Conservation (phyloP, 1,284 basidiomycete genomes). For the Apiotrichum sp. region DNA sequence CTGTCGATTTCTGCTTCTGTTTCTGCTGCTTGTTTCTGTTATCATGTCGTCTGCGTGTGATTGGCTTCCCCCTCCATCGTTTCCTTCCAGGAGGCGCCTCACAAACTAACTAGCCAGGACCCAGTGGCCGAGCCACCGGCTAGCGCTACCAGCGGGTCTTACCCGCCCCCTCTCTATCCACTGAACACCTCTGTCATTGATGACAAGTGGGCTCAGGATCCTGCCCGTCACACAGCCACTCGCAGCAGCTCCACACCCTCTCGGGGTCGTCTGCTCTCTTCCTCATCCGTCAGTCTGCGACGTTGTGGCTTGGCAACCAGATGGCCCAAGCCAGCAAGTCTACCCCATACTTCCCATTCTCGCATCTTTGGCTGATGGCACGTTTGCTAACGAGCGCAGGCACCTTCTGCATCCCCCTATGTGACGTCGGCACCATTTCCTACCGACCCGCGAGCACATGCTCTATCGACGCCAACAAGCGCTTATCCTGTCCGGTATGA, state of each 20-base stretch:
- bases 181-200: constrained; percentile 9
- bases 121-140: background rate
- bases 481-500: constrained; percentile 30
- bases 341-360: too few species aligned
- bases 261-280: constrained; percentile 26
- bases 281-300: constrained; percentile 27
- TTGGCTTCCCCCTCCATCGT: too few species aligned
- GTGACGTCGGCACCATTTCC: constrained; percentile 28
- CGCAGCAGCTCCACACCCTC: constrained; percentile 13
- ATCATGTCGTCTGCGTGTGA: too few species aligned
- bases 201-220: constrained; percentile 5
- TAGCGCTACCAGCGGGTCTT: constrained; percentile 12
- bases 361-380: too few species aligned
- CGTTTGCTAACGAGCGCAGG: constrained; percentile 17
- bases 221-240: constrained; percentile 8
- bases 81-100: too few species aligned
- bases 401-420: constrained; percentile 38
- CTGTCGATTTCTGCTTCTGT: too few species aligned
- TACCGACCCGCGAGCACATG: constrained; percentile 30
- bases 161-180: constrained; percentile 21
- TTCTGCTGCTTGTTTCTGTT: too few species aligned
- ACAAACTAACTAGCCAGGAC: too few species aligned
- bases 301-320: background rate
- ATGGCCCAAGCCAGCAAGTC: too few species aligned
- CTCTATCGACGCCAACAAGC: constrained; percentile 16